Evolutionary conservation across 225 moss, liverwort and hornwort species (phyloP), one percentile per base, ranked within the genome.

Genomic region (Lunularia cruciata): DNA sequence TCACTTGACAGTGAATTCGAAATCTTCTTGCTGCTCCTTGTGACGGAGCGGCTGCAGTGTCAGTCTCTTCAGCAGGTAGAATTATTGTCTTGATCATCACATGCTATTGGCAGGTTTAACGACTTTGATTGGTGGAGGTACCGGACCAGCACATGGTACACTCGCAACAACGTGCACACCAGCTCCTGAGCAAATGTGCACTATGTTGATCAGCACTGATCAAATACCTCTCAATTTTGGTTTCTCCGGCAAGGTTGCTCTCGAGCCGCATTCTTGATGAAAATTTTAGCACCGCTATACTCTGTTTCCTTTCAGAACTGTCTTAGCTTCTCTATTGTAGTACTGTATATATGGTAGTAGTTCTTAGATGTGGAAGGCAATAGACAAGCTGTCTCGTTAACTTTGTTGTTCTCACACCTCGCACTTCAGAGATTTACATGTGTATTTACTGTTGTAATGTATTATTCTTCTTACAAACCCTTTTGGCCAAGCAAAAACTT

Each of bases 81-180:
- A n/a, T n/a, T n/a, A n/a, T n/a, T n/a, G n/a, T n/a, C n/a, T n/a
- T n/a, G n/a, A n/a, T n/a, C 18, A 1, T 34, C 25, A 40, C 15
- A n/a, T 23, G 38, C 37, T 18, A 33, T 25, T 71, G 34, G 72
- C 67, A 84, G 96, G 96, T 52, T 47, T 92, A n/a, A 96, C 96
- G 3, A 92, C 96, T 14, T 66, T 96, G 45, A 57, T 96, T 34
- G 96, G 96, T 57, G 96, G 96, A 27, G 96, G 96, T 33, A 96
- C 96, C 15, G 96, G 96, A 65, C 96, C 96, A 57, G 80, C 96
- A 38, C 87, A 89, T 79, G 96, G 96, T 22, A 90, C 96, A 43
- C 81, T 89, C 71, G 96, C 96, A 32, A 96, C 92, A 40, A 96
- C 96, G 0, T 96, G 96, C 77, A 96, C 96, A 55, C 96, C 96